Percentiles rank a stretch among this genome's conserved stretches.
These are phyloP conservation scores for Ustilago lituana DNA, from an alignment of 1,284 basidiomycete species.

Conservation along the genomic window DNA sequence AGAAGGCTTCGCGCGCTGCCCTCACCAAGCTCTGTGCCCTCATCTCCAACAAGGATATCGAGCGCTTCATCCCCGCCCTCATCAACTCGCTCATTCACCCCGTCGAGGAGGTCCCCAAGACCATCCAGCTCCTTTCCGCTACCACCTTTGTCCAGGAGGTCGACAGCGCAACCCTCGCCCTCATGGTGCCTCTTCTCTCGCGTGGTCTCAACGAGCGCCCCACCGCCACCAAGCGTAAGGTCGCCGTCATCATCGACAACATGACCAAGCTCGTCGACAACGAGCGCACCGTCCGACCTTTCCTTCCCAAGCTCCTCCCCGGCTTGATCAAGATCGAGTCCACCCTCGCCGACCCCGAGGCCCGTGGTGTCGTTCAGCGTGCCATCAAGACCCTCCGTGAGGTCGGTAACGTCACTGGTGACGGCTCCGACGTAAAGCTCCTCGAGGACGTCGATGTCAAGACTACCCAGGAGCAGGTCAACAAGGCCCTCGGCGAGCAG, in stretches of 20 bases:
- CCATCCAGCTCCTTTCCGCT: constrained; percentile 93
- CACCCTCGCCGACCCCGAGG: constrained; percentile 66
- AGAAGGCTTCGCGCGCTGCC: constrained; percentile 95
- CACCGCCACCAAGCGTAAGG: constrained; percentile 68
- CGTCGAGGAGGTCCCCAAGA: constrained; percentile 97
- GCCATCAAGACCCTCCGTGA: constrained; percentile 66
- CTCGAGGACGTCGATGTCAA: constrained; percentile 62
- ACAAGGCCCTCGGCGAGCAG: constrained; percentile 56
- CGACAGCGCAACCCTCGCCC: constrained; percentile 96
- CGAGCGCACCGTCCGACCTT: constrained; percentile 67
- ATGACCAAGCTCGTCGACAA: constrained; percentile 68
- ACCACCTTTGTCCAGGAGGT: constrained; percentile 99
- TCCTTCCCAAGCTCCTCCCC: constrained; percentile 67
- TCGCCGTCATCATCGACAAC: constrained; percentile 68
- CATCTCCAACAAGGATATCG: constrained; percentile 99
- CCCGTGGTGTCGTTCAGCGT: constrained; percentile 65
- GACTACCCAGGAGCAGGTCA: constrained; percentile 54
- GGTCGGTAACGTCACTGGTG: constrained; percentile 64
- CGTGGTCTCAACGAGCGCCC: constrained; percentile 79
- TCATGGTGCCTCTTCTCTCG: constrained; percentile 96
- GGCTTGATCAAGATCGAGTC: constrained; percentile 68
- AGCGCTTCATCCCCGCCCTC: constrained; percentile 80
- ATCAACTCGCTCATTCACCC: constrained; percentile 98
- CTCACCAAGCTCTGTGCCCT: constrained; percentile 77
- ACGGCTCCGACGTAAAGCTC: constrained; percentile 66